A percentile compares a stretch with the other conserved stretches of the same genome.
Conservation (phyloP, 257 asterid genomes). For the Scutellaria minor region DNA sequence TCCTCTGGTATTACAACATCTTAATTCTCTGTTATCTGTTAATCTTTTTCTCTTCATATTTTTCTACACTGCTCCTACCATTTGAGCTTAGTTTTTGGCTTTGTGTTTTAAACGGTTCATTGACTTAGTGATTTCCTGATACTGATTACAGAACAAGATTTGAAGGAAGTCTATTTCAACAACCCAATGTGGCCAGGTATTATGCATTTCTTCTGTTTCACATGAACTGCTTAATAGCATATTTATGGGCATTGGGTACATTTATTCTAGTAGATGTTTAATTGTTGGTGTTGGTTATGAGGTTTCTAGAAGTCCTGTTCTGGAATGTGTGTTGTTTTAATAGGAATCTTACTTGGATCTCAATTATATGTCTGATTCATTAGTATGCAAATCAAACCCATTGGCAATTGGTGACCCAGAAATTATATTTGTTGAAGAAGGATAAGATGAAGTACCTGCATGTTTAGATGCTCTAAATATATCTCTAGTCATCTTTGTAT, state of each 20-base stretch:
- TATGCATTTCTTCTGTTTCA: slow-evolving; percentile 16
- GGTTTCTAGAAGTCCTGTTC: slow-evolving; percentile 1
- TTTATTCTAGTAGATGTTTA: neutral
- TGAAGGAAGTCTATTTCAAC: slow-evolving; percentile 64
- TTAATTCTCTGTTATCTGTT: slow-evolving; percentile 5
- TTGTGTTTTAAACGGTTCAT: slow-evolving; percentile 9
- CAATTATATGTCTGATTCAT: neutral
- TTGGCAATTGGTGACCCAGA: neutral
- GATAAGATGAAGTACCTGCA: slow-evolving; percentile 1
- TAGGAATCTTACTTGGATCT: neutral
- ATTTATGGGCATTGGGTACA: neutral
- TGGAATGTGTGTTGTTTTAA: slow-evolving; percentile 7
- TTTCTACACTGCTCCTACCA: slow-evolving; percentile 14
- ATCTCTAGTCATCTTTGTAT: neutral
- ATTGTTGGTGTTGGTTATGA: slow-evolving; percentile 14
- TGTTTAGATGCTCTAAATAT: neutral
- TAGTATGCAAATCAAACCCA: neutral
- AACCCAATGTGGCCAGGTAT: slow-evolving; percentile 99
- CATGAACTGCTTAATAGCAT: neutral
- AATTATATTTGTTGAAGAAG: neutral
- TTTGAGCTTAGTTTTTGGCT: slow-evolving; percentile 3
- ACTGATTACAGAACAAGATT: slow-evolving; percentile 52
- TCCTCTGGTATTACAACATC: slow-evolving; percentile 50
- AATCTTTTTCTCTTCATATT: neutral
- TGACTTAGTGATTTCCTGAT: slow-evolving; percentile 25